Evolutionary conservation across 208 protist species (phyloP).

Genomic region (Trypanosoma platydactyli): DNA sequence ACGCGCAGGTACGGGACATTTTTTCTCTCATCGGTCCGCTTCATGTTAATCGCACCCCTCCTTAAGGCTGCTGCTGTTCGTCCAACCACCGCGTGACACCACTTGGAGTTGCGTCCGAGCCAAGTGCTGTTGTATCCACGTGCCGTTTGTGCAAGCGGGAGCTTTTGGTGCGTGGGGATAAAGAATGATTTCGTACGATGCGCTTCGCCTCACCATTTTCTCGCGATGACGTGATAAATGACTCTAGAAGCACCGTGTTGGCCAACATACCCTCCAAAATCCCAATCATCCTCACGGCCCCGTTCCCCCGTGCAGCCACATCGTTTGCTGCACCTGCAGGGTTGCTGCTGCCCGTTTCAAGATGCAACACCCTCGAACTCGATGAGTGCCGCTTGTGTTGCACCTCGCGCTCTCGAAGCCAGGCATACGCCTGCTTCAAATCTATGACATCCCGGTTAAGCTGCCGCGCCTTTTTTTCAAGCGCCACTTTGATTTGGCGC

Average conservation of each 20-base stretch:
- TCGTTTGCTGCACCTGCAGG: not conserved
- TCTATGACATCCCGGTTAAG: constrained; percentile 61
- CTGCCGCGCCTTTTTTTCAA: constrained; percentile 53
- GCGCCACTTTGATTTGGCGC: constrained; percentile 37
- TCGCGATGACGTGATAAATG: constrained; percentile 18
- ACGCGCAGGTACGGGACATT: not conserved
- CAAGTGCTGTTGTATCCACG: not conserved
- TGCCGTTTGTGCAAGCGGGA: not conserved
- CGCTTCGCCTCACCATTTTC: not conserved
- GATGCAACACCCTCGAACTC: not conserved
- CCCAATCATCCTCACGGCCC: constrained; percentile 19
- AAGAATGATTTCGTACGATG: not conserved
- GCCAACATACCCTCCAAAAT: constrained; percentile 40
- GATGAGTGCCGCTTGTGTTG: constrained; percentile 19
- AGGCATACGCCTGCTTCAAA: constrained; percentile 35
- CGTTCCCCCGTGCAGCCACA: not conserved
- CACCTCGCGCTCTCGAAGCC: constrained; percentile 41
- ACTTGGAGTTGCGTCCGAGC: not conserved
- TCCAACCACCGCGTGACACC: constrained; percentile 18
- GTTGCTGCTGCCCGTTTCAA: not conserved
- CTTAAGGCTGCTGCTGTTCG: constrained; percentile 11
- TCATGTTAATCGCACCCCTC: not conserved
- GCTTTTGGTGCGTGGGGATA: not conserved
- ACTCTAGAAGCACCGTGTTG: constrained; percentile 43
- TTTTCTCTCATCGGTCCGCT: no score